phyloP scores from a whole-genome alignment of 371 early-diverging fungal species.

The Lichtheimia corymbifera region DNA sequence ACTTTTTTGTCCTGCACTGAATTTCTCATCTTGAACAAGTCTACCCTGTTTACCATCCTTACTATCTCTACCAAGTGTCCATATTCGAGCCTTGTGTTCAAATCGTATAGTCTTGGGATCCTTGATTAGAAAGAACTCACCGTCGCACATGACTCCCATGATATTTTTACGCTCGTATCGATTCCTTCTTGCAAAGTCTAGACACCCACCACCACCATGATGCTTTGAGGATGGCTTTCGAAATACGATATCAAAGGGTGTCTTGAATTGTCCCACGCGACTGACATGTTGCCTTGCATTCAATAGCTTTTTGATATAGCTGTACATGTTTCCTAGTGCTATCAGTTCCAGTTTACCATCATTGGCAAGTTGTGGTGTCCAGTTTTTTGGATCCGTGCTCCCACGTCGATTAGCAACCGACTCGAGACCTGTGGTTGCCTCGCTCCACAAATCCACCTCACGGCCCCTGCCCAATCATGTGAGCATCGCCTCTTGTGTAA shows the following conservation, averaged over 20 bases:
- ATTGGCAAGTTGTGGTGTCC: slow-evolving; percentile 40
- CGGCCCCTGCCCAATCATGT: slow-evolving; percentile 41
- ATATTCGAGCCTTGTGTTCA: slow-evolving; percentile 2
- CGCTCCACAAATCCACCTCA: slow-evolving; percentile 47
- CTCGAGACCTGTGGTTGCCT: slow-evolving; percentile 31
- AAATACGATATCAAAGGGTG: slow-evolving; percentile 11
- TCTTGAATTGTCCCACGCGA: slow-evolving; percentile 37
- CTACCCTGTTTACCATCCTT: neutral
- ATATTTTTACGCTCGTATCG: slow-evolving; percentile 27
- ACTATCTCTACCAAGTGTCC: slow-evolving; percentile 8
- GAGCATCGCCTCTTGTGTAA: too few relatives aligned
- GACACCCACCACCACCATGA: neutral
- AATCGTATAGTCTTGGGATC: slow-evolving; percentile 3
- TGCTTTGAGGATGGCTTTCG: neutral
- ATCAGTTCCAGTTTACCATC: slow-evolving; percentile 40
- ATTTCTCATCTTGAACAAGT: slow-evolving; percentile 9
- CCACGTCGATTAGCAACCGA: slow-evolving; percentile 24
- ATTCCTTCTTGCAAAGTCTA: slow-evolving; percentile 12
- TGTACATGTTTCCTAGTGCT: slow-evolving; percentile 29
- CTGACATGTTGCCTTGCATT: slow-evolving; percentile 36
- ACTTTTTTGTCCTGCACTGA: neutral
- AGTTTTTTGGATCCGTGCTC: slow-evolving; percentile 27
- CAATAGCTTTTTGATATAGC: slow-evolving; percentile 39
- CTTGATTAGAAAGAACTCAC: slow-evolving; percentile 2
- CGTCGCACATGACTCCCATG: slow-evolving; percentile 28